Evolutionary conservation across 2,329 filamentous ascomycete species (phyloP).

Genomic region (Zasmidium angulare): DNA sequence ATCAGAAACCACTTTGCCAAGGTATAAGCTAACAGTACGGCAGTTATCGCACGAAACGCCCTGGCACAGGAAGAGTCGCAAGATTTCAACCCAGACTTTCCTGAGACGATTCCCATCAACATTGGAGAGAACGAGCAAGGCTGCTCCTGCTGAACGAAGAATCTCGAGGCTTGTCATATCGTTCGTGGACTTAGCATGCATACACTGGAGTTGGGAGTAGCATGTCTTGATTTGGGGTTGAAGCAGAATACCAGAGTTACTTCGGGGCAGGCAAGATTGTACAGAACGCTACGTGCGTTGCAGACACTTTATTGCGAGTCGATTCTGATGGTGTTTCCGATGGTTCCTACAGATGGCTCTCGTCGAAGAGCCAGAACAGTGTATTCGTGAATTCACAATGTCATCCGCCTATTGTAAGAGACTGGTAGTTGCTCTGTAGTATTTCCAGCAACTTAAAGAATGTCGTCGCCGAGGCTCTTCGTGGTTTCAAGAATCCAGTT

Average conservation of each 20-base stretch:
- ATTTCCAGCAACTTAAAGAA: too few relatives aligned
- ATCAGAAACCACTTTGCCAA: too few relatives aligned
- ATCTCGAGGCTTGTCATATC: background rate
- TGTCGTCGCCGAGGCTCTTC: too few relatives aligned
- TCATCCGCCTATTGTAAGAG: too few relatives aligned
- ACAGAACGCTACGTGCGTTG: conserved; percentile 1
- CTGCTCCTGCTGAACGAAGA: conserved; percentile 72
- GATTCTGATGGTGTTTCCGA: too few relatives aligned
- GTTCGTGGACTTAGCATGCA: conserved; percentile 6
- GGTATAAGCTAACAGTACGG: conserved; percentile 13
- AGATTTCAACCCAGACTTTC: conserved; percentile 96
- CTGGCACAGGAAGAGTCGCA: conserved; percentile 96
- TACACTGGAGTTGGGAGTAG: conserved; percentile 11
- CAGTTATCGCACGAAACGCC: conserved; percentile 94
- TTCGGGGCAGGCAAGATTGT: conserved; percentile 1
- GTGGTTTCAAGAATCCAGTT: too few relatives aligned
- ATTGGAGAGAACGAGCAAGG: conserved; percentile 91
- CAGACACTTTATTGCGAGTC: background rate
- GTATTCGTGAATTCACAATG: too few relatives aligned
- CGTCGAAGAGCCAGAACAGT: too few relatives aligned
- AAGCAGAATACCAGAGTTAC: conserved; percentile 6
- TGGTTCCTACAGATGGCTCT: too few relatives aligned
- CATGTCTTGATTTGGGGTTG: background rate
- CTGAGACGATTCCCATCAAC: conserved; percentile 97
- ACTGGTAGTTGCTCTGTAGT: too few relatives aligned